Conservation (phyloP, 2,329 filamentous ascomycete species). For the Fusarium sp. region DNA sequence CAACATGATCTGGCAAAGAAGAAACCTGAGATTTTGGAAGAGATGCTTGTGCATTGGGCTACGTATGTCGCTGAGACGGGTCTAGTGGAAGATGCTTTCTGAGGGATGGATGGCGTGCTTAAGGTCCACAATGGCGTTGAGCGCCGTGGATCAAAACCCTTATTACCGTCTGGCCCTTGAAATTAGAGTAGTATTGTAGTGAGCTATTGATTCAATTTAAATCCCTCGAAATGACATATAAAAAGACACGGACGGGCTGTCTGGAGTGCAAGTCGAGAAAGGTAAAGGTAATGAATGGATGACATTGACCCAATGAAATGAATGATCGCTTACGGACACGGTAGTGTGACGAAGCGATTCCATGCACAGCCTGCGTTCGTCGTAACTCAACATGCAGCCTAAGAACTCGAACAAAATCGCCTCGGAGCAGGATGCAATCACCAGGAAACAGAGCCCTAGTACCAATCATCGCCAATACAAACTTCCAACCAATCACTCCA, state of each 20-base stretch:
- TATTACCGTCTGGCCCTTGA: not conserved
- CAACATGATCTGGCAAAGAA: not conserved
- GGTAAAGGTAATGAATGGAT: not conserved
- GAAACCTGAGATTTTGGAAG: constrained; percentile 14
- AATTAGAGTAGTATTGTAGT: not conserved
- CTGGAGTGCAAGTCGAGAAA: constrained; percentile 2
- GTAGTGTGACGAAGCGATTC: constrained; percentile 4
- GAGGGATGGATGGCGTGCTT: not conserved
- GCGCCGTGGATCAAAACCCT: not conserved
- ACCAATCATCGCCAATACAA: not conserved
- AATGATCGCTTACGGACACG: not conserved
- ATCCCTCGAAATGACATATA: not conserved
- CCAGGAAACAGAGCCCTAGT: not conserved
- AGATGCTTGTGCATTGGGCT: constrained; percentile 10
- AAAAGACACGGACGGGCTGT: constrained; percentile 8
- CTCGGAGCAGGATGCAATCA: not conserved
- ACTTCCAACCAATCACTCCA: not conserved
- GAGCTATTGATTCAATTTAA: not conserved
- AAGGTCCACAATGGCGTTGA: constrained; percentile 4
- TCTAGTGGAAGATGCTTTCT: constrained; percentile 10
- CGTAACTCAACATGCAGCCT: constrained; percentile 3
- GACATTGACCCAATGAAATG: accelerated
- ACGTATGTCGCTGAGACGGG: constrained; percentile 12
- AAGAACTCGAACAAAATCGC: not conserved
- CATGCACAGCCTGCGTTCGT: constrained; percentile 1